Conservation (phyloP, 768 basidiomycete genomes). For the Hypholoma fasciculare region DNA sequence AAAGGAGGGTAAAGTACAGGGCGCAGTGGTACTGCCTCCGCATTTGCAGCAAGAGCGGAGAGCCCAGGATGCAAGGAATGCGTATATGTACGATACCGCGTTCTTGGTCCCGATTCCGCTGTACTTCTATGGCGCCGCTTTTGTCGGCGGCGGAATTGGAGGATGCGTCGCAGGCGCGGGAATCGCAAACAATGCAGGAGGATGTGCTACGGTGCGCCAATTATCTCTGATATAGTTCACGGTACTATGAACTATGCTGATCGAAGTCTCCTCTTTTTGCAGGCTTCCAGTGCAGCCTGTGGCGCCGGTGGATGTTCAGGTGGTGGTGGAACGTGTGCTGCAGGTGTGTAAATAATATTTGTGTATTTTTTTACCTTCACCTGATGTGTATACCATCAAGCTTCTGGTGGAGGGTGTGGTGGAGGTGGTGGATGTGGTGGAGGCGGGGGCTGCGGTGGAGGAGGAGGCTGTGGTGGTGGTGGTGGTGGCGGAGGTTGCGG, state of each 20-base stretch:
- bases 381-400: conserved; percentile 4
- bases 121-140: conserved; percentile 17
- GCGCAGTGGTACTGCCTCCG: background rate
- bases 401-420: conserved; percentile 13
- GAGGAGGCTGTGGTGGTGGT: conserved; percentile 7
- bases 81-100: conserved; percentile 16
- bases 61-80: background rate
- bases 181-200: conserved; percentile 9
- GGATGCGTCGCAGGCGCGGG: conserved; percentile 13
- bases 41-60: background rate
- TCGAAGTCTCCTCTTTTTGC: too few relatives aligned
- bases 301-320: conserved; percentile 8
- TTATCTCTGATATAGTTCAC: background rate
- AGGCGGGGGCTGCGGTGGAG: conserved; percentile 12
- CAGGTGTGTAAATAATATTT: background rate
- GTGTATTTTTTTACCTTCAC: background rate
- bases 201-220: conserved; percentile 1
- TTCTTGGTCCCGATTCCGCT: conserved; percentile 43
- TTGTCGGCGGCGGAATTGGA: background rate
- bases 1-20: conserved; percentile 1
- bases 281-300: conserved; percentile 1
- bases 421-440: conserved; percentile 10
- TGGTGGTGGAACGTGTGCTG: background rate
- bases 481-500: background rate
- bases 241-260: too few relatives aligned